These are phyloP conservation scores for Panicum virgatum DNA, from an alignment of 202 grass and related monocot genomes.

Conservation along the genomic window DNA sequence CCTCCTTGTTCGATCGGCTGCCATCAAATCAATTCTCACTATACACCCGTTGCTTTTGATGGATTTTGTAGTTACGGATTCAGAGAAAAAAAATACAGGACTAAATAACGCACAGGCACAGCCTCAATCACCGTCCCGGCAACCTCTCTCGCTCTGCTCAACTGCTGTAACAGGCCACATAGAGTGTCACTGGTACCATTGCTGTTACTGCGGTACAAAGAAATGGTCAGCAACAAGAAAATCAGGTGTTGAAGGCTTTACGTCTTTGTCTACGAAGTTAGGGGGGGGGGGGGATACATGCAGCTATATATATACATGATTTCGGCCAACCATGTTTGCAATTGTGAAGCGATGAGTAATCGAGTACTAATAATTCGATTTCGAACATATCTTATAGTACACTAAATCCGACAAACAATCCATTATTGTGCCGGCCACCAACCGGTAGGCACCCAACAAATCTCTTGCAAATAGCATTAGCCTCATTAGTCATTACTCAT, in stretches of 20 bases:
- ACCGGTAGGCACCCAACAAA: conserved; percentile 19
- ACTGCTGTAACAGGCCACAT: background rate
- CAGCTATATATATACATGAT: conserved; percentile 5
- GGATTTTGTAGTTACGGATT: background rate
- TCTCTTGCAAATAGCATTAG: conserved; percentile 18
- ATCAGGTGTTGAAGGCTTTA: background rate
- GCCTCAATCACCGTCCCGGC: background rate
- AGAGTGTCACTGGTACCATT: background rate
- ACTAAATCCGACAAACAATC: conserved; percentile 8
- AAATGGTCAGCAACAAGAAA: background rate
- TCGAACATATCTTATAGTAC: conserved; percentile 8
- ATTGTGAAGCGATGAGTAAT: background rate
- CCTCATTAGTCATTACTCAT: too few relatives aligned
- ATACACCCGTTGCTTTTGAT: background rate
- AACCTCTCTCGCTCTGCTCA: background rate
- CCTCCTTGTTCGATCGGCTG: background rate
- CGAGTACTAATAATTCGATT: conserved; percentile 27
- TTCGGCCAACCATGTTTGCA: background rate
- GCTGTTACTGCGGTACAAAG: background rate
- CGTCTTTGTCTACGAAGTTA: too few relatives aligned
- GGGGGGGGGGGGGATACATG: background rate
- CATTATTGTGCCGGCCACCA: conserved; percentile 47
- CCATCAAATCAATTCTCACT: background rate
- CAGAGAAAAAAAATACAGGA: background rate
- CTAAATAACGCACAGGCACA: background rate